A percentile compares a stretch with the other conserved stretches of the same genome.
Evolutionary conservation across 352 stramenopile species (phyloP).

Genomic region (Pythium volutum): DNA sequence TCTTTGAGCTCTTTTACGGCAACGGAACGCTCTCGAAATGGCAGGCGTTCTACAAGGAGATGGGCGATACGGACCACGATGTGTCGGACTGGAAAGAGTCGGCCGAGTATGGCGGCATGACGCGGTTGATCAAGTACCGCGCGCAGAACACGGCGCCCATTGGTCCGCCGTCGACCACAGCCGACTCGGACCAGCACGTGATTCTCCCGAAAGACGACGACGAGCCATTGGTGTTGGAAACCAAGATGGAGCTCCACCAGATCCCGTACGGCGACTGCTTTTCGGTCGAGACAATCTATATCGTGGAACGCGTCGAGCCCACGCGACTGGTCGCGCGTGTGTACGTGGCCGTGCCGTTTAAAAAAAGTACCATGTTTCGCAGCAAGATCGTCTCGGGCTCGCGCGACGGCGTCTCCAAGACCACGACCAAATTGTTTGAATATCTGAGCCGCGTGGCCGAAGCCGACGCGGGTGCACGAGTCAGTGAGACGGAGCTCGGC

Average conservation of each 20-base stretch:
- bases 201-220: constrained; percentile 40
- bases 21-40: constrained; percentile 48
- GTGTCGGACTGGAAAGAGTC: constrained; percentile 59
- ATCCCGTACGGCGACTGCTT: constrained; percentile 84
- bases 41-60: constrained; percentile 52
- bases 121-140: constrained; percentile 73
- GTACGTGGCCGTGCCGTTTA: constrained; percentile 74
- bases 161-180: constrained; percentile 59
- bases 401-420: constrained; percentile 61
- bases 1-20: constrained; percentile 76
- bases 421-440: constrained; percentile 52
- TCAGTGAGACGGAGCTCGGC: background rate
- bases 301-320: constrained; percentile 37
- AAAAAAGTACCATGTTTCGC: constrained; percentile 84
- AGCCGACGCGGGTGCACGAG: background rate
- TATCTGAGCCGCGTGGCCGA: constrained; percentile 31
- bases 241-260: constrained; percentile 64
- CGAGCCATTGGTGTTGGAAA: constrained; percentile 54
- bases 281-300: constrained; percentile 62
- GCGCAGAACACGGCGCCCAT: constrained; percentile 70
- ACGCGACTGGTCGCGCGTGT: constrained; percentile 43
- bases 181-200: constrained; percentile 53
- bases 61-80: constrained; percentile 62
- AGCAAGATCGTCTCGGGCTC: constrained; percentile 76
- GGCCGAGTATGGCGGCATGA: constrained; percentile 49